Conservation (phyloP, 257 asterid genomes). For the Solanum habrochaites region DNA sequence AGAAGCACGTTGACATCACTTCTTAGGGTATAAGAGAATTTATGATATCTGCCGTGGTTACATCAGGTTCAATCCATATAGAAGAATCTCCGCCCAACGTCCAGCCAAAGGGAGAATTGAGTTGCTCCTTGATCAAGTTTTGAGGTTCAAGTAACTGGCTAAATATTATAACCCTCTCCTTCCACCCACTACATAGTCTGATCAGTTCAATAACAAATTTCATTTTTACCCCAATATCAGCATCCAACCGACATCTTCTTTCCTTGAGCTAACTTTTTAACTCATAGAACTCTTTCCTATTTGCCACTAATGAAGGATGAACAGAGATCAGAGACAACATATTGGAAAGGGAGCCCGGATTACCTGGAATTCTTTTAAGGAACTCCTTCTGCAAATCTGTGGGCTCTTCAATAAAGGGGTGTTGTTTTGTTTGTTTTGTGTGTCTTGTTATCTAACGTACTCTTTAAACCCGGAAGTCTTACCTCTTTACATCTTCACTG, state of each 20-base stretch:
- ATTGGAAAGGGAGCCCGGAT: slow-evolving; percentile 5
- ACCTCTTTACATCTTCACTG: slow-evolving; percentile 42
- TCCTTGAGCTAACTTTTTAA: neutral
- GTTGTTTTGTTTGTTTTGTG: too few relatives aligned
- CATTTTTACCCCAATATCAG: neutral
- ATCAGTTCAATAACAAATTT: neutral
- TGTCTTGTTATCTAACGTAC: too few relatives aligned
- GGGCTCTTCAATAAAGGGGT: too few relatives aligned
- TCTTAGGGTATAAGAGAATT: slow-evolving; percentile 22
- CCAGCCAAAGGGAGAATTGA: neutral
- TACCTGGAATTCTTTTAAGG: neutral
- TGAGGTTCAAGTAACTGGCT: neutral
- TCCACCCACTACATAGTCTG: neutral
- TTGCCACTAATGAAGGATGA: neutral
- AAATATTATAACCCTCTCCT: neutral
- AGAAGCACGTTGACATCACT: slow-evolving; percentile 45
- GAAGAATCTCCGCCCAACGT: neutral
- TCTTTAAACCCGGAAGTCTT: slow-evolving; percentile 50
- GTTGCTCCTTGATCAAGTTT: neutral
- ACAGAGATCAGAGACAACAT: neutral
- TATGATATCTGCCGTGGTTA: slow-evolving; percentile 34
- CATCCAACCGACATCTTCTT: neutral
- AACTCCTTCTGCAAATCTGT: slow-evolving; percentile 30
- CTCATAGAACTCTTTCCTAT: neutral
- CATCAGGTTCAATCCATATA: slow-evolving; percentile 36